Evolutionary conservation across 306 rosid species (phyloP), one percentile per base, ranked within the genome.

Genomic region (Lathyrus oleraceus): DNA sequence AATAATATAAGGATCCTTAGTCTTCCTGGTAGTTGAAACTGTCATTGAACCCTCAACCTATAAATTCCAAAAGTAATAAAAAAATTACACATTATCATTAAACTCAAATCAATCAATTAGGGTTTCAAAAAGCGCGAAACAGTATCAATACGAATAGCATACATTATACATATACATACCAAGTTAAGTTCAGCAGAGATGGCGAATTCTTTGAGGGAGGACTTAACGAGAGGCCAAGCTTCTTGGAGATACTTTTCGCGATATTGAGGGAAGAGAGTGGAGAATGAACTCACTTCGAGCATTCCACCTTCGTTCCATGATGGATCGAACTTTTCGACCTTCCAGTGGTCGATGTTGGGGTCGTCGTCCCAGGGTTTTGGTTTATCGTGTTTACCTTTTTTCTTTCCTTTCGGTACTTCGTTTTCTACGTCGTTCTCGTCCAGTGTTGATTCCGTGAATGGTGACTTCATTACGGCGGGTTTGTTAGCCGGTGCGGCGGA

Each of bases 281-380:
- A 90, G 85, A 93, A 93, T 1, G 94, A 76, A 69, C 89, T 87
- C 11, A 88, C 94, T 81, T 87, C 98, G 8, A 93, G 87, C 96
- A 93, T 79, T 72, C 98, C 97, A 0, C 83, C 76, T 53, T 87
- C 90, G 74, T 94, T 94, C 98, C 98, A 94, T 1, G 97, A 84
- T 30, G 97, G 88, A 23, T 90, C 92, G 45, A 93, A 93, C 66
- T 85, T 85, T 8, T 90, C 97, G 5, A 93, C 17, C 65, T 75
- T 88, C 97, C 97, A 93, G 5, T 19, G 94, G 67, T 93, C 94
- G 6, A 90, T 90, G 76, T 90, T 87, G 0, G 98, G 98, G 67
- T 93, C 97, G 0, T 93, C 98, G 28, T 93, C 98, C 98, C 97
- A 93, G 3, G 98, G 98, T 79, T 93, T 93, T 1, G 97, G 98